Evolutionary conservation across 2,329 filamentous ascomycete species (phyloP), one percentile per base, ranked within the genome.

Genomic region (Sarocladium brachiariae): DNA sequence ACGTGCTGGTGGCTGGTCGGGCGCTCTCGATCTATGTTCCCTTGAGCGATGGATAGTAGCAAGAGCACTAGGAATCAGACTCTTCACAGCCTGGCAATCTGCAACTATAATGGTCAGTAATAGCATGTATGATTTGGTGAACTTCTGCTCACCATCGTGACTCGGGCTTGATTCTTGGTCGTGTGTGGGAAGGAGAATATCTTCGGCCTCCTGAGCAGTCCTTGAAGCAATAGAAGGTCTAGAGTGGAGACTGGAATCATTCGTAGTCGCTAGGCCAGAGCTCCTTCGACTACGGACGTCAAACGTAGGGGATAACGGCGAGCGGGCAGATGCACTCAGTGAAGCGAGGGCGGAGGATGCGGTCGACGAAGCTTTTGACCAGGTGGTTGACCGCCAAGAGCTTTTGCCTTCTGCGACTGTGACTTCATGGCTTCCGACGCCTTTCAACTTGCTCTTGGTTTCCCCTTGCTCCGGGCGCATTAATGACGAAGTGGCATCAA

Each of bases 401-500:
- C 43, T 33, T 25, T 47, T 47, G 16, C 25, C 16, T 21, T 10
- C 43, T 5, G 25, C 14, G 13, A n/a, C 13, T 6, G 5, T 14
- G 7, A 5, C 10, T 4, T 23, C 37, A 14, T 16, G 4, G 4
- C 30, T 11, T 45, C 18, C 39, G 11, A 27, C 30, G 21, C 23
- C 23, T 16, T 30, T 45, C 7, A 6, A 21, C 11, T 25, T 30
- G 24, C 4, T 16, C n/a, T 18, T 23, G 11, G 25, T 33, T 7
- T 11, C 5, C 5, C 25, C n/a, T 31, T 31, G 11, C 48, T 70
- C 69, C 23, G 65, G 61, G 31, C 70, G 64, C 48, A 80, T 70
- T 41, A 78, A 68, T 3, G 68, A 67, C 52, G 73, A 71, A 0
- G 66, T 63, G 34, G 70, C 65, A 11, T 69, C 63, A 24, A 60